Percentiles rank a stretch among this genome's conserved stretches.
Conservation (phyloP, 345 rosid genomes). For the Dimocarpus longan region DNA sequence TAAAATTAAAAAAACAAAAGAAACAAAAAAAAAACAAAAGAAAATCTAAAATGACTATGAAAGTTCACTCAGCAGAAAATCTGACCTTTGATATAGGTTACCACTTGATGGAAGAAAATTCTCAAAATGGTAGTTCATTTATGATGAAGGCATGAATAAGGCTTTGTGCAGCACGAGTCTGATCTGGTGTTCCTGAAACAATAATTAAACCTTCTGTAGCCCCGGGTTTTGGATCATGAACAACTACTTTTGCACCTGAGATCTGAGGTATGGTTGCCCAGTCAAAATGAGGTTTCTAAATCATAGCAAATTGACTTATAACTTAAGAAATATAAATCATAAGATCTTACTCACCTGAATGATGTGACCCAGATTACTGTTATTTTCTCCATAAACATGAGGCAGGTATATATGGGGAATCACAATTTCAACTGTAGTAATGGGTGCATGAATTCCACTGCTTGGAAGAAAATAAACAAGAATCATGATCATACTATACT, state of each 20-base stretch:
- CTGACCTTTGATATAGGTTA: neutral
- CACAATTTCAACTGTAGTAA: slow-evolving; percentile 55
- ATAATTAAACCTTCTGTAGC: slow-evolving; percentile 59
- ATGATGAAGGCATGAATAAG: slow-evolving; percentile 75
- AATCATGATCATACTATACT: neutral
- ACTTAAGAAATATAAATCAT: neutral
- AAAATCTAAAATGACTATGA: neutral
- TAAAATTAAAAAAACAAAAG: neutral
- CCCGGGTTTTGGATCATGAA: slow-evolving; percentile 70
- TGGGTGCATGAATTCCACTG: slow-evolving; percentile 53
- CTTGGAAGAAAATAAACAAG: slow-evolving; percentile 13
- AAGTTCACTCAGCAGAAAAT: neutral
- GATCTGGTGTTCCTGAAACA: slow-evolving; percentile 58
- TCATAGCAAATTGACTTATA: neutral
- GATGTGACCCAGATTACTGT: slow-evolving; percentile 57
- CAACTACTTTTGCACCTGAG: slow-evolving; percentile 68
- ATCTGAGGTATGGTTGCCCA: slow-evolving; percentile 40
- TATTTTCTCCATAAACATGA: slow-evolving; percentile 72
- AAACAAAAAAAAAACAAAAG: neutral
- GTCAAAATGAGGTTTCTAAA: slow-evolving; percentile 10
- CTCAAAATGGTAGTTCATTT: slow-evolving; percentile 42
- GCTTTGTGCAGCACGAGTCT: slow-evolving; percentile 68
- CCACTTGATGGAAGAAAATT: neutral
- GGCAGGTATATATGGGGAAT: slow-evolving; percentile 60
- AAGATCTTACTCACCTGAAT: slow-evolving; percentile 52